Evolutionary conservation across 1,139 yeast genomes (phyloP), one percentile per base, ranked within the genome.

Genomic region (Diutina catenulata): DNA sequence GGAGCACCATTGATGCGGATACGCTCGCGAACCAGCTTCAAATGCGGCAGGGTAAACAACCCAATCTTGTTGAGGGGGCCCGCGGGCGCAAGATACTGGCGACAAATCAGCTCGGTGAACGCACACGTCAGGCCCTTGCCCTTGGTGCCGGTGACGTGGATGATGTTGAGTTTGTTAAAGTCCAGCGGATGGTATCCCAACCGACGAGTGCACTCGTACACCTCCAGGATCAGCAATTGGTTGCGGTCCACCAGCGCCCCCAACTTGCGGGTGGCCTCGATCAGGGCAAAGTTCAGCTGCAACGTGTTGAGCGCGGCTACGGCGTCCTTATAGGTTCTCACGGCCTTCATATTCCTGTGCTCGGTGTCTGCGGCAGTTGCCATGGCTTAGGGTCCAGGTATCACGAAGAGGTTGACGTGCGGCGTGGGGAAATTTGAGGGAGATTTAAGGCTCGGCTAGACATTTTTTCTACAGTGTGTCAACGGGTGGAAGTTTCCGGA

Each of bases 51-150:
- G 1, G 97, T 88, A 55, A 83, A 93, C 24, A 91, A 68, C 0
- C 98, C 99, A 38, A 88, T 70, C 53, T 83, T 84, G 36, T 58
- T 53, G 41, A 75, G 56, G 37, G 51, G 44, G 14, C 50, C 40
- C 15, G n/a, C 14, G 10, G 40, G 22, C 4, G 38, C 38, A 19
- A 38, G 40, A 51, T 83, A 86, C 51, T 84, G 87, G 13, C 60
- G 54, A 43, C 93, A 59, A 36, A 91, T 86, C 3, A 93, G 77
- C 49, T 84, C 86, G 3, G 88, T 75, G 54, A 93, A 93, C 0
- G 98, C 96, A 60, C 96, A 91, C 0, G 97, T 88, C 1, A 96
- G 87, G 1, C 99, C 99, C 60, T 93, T 93, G 10, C 99, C 99
- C 57, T 93, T 93, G 2, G 99, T 93, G 20, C 99, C 99, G 0